Percentiles rank a stretch among this genome's conserved stretches.
phyloP scores from a whole-genome alignment of 441 rosid genomes.

The Iberis amara region DNA sequence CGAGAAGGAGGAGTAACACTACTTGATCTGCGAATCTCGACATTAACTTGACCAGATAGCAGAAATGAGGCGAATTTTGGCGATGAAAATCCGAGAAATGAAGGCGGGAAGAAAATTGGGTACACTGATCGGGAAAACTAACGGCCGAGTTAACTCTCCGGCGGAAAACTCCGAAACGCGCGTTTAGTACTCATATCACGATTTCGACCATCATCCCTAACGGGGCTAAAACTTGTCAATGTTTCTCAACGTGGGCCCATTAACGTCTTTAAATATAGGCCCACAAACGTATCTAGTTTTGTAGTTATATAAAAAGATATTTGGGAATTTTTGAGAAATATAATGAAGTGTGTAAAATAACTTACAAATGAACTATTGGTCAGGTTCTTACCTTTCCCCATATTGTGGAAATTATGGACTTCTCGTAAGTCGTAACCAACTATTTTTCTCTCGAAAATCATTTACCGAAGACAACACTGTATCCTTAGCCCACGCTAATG shows the following conservation, averaged over 20 bases:
- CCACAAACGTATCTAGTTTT: background rate
- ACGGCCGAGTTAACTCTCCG: background rate
- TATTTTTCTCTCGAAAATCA: too few species aligned
- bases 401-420: too few species aligned
- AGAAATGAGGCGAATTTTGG: background rate
- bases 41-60: slow-evolving; percentile 20
- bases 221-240: background rate
- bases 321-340: too few species aligned
- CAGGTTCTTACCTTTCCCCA: too few species aligned
- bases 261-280: background rate
- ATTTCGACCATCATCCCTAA: too few species aligned
- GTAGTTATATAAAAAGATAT: too few species aligned
- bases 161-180: slow-evolving; percentile 7
- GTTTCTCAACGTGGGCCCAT: background rate
- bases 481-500: too few species aligned
- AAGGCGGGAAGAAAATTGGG: background rate
- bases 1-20: slow-evolving; percentile 14
- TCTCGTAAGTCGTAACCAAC: too few species aligned
- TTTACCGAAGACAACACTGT: too few species aligned
- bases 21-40: slow-evolving; percentile 1
- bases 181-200: background rate
- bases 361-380: too few species aligned
- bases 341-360: too few species aligned
- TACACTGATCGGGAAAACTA: background rate
- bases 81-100: background rate